Evolutionary conservation across 2,329 filamentous ascomycete species (phyloP), one percentile per base, ranked within the genome.

Genomic region (Diaporthe eres): DNA sequence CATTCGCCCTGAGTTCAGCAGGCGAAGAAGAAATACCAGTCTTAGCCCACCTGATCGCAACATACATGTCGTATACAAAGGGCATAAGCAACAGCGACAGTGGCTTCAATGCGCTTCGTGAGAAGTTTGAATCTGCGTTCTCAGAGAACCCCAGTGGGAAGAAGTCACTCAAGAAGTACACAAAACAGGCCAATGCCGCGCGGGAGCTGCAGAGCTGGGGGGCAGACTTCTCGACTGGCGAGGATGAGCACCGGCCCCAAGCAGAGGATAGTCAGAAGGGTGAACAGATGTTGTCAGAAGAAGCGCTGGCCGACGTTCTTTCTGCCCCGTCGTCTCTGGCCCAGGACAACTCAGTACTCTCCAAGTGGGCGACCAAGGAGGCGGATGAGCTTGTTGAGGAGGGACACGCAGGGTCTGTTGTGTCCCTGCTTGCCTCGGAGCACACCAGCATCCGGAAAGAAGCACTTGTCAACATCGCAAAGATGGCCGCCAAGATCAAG

Each of bases 311-410:
- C 44, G 86, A 88, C 8, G 84, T 88, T 55, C 89, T 93, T 25
- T 85, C 89, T 28, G 83, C 87, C 2, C 83, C 89, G 0, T 85
- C 90, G 8, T 77, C 82, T 1, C 83, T 82, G 4, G 85, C 85
- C 31, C 87, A 87, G 44, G 90, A 93, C 77, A 88, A 88, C 74
- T 83, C 86, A 8, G 86, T 88, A 0, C 84, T 93, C 19, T 82
- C 87, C 7, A 91, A 87, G 80, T 98, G 95, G 95, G 88, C 90
- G 57, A 89, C 91, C 77, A 96, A 97, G 81, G 93, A 94, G 44
- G 86, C 94, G 0, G 94, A 96, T 58, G 92, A 96, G 80, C 90
- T 95, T 1, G 87, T 97, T 12, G 94, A 97, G 79, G 94, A 97
- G 78, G 94, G 93, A 9, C 90, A 94, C 79, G 88, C 94, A 31